A percentile compares a stretch with the other conserved stretches of the same genome.
Evolutionary conservation across 768 basidiomycete genomes (phyloP).

Genomic region (Tulasnella sp.): DNA sequence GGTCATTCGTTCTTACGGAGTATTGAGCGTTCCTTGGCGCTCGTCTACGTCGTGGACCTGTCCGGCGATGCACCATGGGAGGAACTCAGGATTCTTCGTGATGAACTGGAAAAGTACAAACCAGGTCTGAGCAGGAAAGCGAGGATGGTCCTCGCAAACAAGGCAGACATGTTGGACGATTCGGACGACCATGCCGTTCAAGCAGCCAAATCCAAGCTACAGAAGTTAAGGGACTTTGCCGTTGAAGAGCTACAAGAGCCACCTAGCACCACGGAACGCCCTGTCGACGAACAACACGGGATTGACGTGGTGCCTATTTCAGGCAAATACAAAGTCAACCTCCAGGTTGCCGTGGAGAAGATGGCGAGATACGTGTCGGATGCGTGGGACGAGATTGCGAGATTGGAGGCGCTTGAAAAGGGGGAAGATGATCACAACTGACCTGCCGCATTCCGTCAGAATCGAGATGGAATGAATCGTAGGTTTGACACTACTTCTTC

Average conservation of each 20-base stretch:
- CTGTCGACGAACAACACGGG: slow-evolving; percentile 19
- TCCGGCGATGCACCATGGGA: slow-evolving; percentile 61
- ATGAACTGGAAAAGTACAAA: slow-evolving; percentile 78
- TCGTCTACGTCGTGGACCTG: slow-evolving; percentile 89
- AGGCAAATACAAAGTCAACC: slow-evolving; percentile 76
- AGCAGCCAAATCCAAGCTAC: slow-evolving; percentile 46
- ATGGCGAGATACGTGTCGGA: slow-evolving; percentile 56
- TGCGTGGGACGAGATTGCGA: too few species aligned
- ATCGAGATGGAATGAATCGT: too few species aligned
- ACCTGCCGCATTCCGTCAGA: too few species aligned
- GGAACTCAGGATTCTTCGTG: slow-evolving; percentile 55
- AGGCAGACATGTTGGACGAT: slow-evolving; percentile 71
- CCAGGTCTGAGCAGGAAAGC: slow-evolving; percentile 64
- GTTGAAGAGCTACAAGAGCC: slow-evolving; percentile 31
- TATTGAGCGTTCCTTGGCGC: slow-evolving; percentile 80
- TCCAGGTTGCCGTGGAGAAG: slow-evolving; percentile 51
- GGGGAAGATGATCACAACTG: too few species aligned
- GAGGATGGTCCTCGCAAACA: slow-evolving; percentile 82
- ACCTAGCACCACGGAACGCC: too few species aligned
- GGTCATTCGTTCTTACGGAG: slow-evolving; percentile 89
- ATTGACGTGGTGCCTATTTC: slow-evolving; percentile 72
- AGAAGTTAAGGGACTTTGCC: slow-evolving; percentile 45
- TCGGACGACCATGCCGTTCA: slow-evolving; percentile 37
- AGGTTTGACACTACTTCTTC: too few species aligned
- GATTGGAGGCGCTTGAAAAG: too few species aligned